phyloP scores from a whole-genome alignment of 139 green algal genomes.

The Dunaliella primolecta region DNA sequence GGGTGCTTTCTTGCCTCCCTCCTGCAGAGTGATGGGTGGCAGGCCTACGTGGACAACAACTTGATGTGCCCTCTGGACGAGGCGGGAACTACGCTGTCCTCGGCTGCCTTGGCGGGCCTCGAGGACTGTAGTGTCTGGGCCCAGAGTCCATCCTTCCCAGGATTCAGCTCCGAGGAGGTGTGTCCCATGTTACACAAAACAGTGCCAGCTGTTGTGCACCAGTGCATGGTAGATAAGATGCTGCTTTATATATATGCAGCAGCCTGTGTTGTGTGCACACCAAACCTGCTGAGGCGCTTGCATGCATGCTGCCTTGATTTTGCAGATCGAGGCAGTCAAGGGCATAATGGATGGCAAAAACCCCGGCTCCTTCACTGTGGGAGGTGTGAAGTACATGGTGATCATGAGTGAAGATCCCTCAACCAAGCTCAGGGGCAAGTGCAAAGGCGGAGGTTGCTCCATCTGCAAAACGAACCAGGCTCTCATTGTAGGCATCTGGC shows the following conservation, averaged over 20 bases:
- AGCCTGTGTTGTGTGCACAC: background rate
- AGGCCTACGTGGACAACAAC: slow-evolving; percentile 27
- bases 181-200: too few species aligned
- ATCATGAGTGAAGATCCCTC: slow-evolving; percentile 18
- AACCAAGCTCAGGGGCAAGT: slow-evolving; percentile 25
- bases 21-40: background rate
- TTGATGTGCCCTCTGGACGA: slow-evolving; percentile 21
- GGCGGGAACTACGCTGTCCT: slow-evolving; percentile 12
- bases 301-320: background rate
- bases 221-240: background rate
- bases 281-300: background rate
- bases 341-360: background rate
- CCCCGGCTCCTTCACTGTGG: slow-evolving; percentile 15
- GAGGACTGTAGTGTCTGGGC: slow-evolving; percentile 12
- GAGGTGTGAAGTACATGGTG: slow-evolving; percentile 12
- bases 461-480: slow-evolving; percentile 8
- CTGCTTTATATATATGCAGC: background rate
- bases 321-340: slow-evolving; percentile 10
- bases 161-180: slow-evolving; percentile 11
- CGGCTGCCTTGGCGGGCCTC: slow-evolving; percentile 16
- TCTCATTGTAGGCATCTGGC: slow-evolving; percentile 18
- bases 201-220: background rate
- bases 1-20: background rate
- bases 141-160: slow-evolving; percentile 12
- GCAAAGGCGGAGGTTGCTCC: slow-evolving; percentile 5